Conservation (phyloP, 257 asterid genomes). For the Solanum medicagineum region DNA sequence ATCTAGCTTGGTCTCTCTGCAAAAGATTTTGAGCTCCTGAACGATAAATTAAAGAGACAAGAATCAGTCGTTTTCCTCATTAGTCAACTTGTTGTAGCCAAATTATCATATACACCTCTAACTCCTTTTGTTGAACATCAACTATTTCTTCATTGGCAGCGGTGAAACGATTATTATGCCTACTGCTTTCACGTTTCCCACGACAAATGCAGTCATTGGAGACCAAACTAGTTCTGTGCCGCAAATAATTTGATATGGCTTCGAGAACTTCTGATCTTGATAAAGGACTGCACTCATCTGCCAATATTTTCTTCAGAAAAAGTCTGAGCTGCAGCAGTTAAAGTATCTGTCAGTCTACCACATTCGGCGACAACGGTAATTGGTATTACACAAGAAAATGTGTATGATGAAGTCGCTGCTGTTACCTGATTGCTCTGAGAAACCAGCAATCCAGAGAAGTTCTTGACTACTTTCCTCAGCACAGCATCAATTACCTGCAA, state of each 20-base stretch:
- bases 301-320: conserved; percentile 48
- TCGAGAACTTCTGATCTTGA: conserved; percentile 48
- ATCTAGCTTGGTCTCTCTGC: conserved; percentile 42
- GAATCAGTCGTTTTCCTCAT: neutral
- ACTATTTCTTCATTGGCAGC: conserved; percentile 30
- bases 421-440: conserved; percentile 78
- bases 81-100: neutral
- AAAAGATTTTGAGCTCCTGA: conserved; percentile 63
- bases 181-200: conserved; percentile 21
- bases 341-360: conserved; percentile 2
- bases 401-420: neutral
- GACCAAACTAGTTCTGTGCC: conserved; percentile 43
- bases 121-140: conserved; percentile 48
- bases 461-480: conserved; percentile 63
- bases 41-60: neutral
- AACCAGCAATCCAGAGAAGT: conserved; percentile 52
- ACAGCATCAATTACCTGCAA: conserved; percentile 59
- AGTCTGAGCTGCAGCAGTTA: conserved; percentile 48
- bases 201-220: conserved; percentile 71
- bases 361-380: neutral
- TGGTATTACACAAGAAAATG: neutral
- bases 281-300: conserved; percentile 27
- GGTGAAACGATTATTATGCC: conserved; percentile 12
- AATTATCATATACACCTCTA: conserved; percentile 45
- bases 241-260: conserved; percentile 53